Conservation (phyloP, 2,329 filamentous ascomycete genomes). For the Curvularia lunata region DNA sequence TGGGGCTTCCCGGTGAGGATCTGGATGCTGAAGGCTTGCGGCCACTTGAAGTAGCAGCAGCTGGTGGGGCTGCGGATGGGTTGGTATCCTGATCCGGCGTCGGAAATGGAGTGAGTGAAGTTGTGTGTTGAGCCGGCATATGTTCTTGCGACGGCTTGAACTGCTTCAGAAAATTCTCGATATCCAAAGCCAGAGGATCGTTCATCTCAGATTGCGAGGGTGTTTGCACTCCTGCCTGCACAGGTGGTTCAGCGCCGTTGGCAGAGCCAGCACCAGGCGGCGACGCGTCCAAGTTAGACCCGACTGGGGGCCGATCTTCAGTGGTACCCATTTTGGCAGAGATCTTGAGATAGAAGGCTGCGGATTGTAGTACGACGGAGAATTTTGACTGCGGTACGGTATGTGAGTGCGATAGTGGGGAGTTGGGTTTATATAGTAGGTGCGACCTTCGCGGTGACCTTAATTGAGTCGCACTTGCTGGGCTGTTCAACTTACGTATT, state of each 20-base stretch:
- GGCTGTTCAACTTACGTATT: neutral
- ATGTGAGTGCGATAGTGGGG: neutral
- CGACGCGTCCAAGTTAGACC: neutral
- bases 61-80: neutral
- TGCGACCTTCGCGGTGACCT: constrained; percentile 9
- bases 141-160: neutral
- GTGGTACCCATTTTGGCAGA: neutral
- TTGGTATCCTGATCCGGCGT: neutral
- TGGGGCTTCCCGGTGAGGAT: neutral
- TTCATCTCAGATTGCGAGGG: neutral
- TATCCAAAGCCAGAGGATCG: neutral
- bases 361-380: neutral
- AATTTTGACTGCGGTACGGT: neutral
- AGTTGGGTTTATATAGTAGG: constrained; percentile 1
- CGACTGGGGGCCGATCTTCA: neutral
- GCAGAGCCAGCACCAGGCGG: neutral
- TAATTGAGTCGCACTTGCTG: neutral
- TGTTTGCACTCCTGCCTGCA: neutral
- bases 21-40: neutral
- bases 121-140: neutral
- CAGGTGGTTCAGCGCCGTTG: neutral
- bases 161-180: neutral
- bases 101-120: neutral
- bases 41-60: neutral
- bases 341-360: neutral